Conservation (phyloP, 2,329 filamentous ascomycete species). For the Sporothrix luriei region DNA sequence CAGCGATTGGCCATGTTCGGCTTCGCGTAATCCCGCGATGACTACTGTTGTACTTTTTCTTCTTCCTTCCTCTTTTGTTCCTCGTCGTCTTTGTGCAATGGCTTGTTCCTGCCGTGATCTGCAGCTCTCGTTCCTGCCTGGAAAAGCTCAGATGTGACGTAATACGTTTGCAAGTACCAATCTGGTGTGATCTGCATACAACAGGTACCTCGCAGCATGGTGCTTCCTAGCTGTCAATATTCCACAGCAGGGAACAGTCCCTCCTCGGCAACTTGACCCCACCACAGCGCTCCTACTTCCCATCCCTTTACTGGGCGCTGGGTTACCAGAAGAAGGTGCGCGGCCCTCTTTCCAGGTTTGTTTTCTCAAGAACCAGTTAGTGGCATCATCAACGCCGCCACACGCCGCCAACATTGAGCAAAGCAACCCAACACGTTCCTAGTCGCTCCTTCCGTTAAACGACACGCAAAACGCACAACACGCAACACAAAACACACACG, state of each 20-base stretch:
- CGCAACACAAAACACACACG: background rate
- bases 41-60: background rate
- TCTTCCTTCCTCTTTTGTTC: background rate
- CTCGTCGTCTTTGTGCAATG: background rate
- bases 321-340: no score
- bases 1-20: background rate
- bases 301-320: constrained; percentile 14
- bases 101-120: constrained; percentile 21
- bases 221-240: background rate
- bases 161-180: constrained; percentile 4
- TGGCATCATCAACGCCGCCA: constrained; percentile 27
- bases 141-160: constrained; percentile 24
- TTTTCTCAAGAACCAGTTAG: constrained; percentile 11
- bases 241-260: constrained; percentile 16
- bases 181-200: background rate
- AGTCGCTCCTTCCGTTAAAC: background rate
- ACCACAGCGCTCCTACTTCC: background rate
- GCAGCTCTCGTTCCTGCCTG: constrained; percentile 11
- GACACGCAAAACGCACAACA: background rate
- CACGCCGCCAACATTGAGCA: constrained; percentile 23
- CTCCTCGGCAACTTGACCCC: constrained; percentile 1
- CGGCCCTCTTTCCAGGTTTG: constrained; percentile 17
- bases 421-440: constrained; percentile 10
- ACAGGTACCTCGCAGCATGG: constrained; percentile 13
- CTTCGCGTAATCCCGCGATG: background rate